Percentiles rank a stretch among this genome's conserved stretches.
Evolutionary conservation across 805 yeast species (phyloP).

Genomic region (Ogataea trehalophila): DNA sequence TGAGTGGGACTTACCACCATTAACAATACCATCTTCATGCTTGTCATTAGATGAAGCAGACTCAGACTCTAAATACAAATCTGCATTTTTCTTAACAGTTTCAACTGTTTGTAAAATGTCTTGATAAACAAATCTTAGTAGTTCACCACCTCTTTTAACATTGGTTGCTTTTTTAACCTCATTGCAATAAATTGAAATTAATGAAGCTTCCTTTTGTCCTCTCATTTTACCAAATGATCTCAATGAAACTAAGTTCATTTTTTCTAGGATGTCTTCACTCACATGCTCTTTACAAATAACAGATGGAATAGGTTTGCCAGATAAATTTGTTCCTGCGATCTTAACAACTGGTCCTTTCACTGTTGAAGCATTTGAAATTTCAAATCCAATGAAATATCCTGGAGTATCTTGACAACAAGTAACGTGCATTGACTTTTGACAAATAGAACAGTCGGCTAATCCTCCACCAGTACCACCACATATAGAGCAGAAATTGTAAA

Average conservation of each 20-base stretch:
- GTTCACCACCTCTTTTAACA: neutral
- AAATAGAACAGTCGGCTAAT: conserved; percentile 41
- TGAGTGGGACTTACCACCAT: neutral
- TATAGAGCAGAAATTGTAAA: conserved; percentile 35
- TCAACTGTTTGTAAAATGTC: neutral
- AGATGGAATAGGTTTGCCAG: conserved; percentile 41
- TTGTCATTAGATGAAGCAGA: conserved; percentile 6
- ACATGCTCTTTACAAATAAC: conserved; percentile 40
- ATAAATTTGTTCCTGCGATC: conserved; percentile 15
- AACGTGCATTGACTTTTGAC: conserved; percentile 40
- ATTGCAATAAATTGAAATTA: conserved; percentile 36
- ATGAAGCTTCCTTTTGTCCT: conserved; percentile 30
- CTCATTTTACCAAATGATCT: conserved; percentile 28
- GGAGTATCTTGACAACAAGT: conserved; percentile 54
- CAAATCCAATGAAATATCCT: conserved; percentile 51
- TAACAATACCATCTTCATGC: no score
- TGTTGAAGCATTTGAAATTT: conserved; percentile 27
- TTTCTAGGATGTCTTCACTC: neutral
- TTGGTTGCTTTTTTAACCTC: conserved; percentile 25
- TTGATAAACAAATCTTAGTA: neutral
- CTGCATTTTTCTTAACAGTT: no score
- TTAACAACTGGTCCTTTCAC: conserved; percentile 13
- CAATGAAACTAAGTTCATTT: conserved; percentile 23
- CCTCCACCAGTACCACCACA: conserved; percentile 49
- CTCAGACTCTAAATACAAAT: no score